Conservation (phyloP, 306 rosid genomes). For the Purshia tridentata region DNA sequence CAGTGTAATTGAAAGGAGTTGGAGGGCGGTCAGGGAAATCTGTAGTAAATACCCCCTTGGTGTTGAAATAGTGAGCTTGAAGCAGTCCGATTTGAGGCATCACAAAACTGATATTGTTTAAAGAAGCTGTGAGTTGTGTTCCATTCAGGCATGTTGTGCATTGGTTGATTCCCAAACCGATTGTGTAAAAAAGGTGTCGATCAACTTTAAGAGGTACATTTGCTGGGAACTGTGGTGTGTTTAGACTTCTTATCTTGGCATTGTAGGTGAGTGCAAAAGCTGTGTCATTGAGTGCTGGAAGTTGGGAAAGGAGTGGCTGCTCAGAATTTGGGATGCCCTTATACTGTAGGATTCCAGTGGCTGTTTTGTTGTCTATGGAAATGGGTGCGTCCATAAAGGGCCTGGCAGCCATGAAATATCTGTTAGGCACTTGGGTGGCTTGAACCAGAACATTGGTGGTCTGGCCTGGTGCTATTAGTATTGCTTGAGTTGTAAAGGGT, state of each 20-base stretch:
- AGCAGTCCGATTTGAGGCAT: conserved; percentile 38
- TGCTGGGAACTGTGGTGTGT: conserved; percentile 33
- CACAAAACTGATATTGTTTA: conserved; percentile 36
- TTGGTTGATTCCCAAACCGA: conserved; percentile 29
- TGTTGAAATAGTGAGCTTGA: conserved; percentile 38
- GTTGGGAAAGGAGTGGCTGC: conserved; percentile 25
- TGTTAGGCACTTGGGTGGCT: conserved; percentile 22
- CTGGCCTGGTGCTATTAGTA: conserved; percentile 39
- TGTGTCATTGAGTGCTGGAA: conserved; percentile 34
- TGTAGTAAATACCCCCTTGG: conserved; percentile 33
- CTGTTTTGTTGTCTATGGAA: conserved; percentile 31
- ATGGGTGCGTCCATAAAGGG: conserved; percentile 36
- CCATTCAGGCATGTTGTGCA: conserved; percentile 33
- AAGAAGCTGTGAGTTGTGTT: conserved; percentile 31
- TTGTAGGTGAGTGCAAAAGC: conserved; percentile 19
- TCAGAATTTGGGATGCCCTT: conserved; percentile 32
- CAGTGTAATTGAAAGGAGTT: conserved; percentile 34
- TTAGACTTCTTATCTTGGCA: conserved; percentile 23
- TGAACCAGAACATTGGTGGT: conserved; percentile 37
- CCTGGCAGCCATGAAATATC: conserved; percentile 37
- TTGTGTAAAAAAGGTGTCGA: conserved; percentile 30
- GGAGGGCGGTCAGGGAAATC: conserved; percentile 41
- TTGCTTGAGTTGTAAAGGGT: conserved; percentile 31
- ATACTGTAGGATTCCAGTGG: conserved; percentile 32
- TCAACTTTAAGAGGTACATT: conserved; percentile 33